These are phyloP conservation scores for Pholiota conissans DNA, from an alignment of 768 basidiomycete species.

Conservation along the genomic window DNA sequence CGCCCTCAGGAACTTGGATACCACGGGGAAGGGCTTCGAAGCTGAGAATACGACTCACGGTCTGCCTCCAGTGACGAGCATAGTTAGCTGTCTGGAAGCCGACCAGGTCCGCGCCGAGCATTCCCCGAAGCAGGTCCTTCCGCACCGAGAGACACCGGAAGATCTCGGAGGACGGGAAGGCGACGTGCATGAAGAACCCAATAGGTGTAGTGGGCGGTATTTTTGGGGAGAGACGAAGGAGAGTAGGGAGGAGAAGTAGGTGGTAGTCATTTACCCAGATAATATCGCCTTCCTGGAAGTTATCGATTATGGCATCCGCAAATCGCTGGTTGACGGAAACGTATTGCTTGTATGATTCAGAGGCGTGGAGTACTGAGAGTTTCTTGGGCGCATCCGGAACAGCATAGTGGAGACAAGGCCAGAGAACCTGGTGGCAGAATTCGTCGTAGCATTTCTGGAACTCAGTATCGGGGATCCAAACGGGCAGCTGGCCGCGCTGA, in stretches of 20 bases:
- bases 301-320: conserved; percentile 77
- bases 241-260: conserved; percentile 86
- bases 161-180: conserved; percentile 94
- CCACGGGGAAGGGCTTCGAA: conserved; percentile 85
- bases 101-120: conserved; percentile 92
- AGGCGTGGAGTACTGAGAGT: conserved; percentile 68
- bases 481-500: conserved; percentile 43
- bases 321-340: conserved; percentile 89
- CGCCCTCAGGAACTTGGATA: conserved; percentile 57
- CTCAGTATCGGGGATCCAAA: conserved; percentile 83
- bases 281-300: conserved; percentile 88
- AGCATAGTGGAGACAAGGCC: conserved; percentile 87
- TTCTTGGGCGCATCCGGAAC: conserved; percentile 88
- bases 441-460: conserved; percentile 82
- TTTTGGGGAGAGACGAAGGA: conserved; percentile 67
- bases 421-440: conserved; percentile 87
- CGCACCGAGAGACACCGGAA: conserved; percentile 88
- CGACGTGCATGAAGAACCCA: conserved; percentile 96
- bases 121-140: conserved; percentile 75
- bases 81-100: conserved; percentile 90
- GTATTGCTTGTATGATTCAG: conserved; percentile 81
- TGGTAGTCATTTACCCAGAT: conserved; percentile 97
- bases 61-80: conserved; percentile 85
- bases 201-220: conserved; percentile 64
- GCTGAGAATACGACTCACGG: conserved; percentile 75